Evolutionary conservation across 495 filamentous ascomycete genomes (phyloP), one percentile per base, ranked within the genome.

Genomic region (Neohortaea acidophila): DNA sequence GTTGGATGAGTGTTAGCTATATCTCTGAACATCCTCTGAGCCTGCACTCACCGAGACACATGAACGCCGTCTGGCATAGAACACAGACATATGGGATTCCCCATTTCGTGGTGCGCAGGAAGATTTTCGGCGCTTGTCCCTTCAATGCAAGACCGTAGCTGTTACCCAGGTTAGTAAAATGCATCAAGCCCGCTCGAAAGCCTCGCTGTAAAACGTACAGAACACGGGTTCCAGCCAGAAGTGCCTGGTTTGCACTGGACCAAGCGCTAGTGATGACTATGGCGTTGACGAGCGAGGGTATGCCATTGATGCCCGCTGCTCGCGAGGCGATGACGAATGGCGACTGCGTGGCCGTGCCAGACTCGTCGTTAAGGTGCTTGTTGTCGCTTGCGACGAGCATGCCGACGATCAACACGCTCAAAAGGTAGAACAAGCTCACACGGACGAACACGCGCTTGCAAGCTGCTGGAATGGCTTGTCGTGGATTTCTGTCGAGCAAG

Each of bases 381-480:
- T 55, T 48, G 33, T 47, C 44, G 17, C 44, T 53, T 0, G 54
- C 49, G 13, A 68, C 63, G 29, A 69, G 62, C 4, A 75, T 66
- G 37, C 71, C 71, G 44, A 74, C 72, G 1, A 64, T 63, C 20
- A 75, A 55, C 2, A 64, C 64, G 12, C 59, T 68, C 17, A 73
- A 36, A 21, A 60, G 43, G 58, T 91, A 91, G 66, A 93, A 89
- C 62, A 91, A 70, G 36, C 77, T 54, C 52, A 93, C 81, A 36
- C 84, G 78, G 66, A 79, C 84, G 58, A 91, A 86, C 41, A 83
- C 81, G 38, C 82, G 73, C 27, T 76, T 76, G 4, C 75, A 76
- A 7, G 84, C 84, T 42, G 68, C 67, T 36, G 83, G 83, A 43
- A 92, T 73, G 39, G 28, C 28, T 13, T 31, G 28, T 4, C 28